Conservation (phyloP, 805 yeast species). For the Sugiyamaella marilandica region DNA sequence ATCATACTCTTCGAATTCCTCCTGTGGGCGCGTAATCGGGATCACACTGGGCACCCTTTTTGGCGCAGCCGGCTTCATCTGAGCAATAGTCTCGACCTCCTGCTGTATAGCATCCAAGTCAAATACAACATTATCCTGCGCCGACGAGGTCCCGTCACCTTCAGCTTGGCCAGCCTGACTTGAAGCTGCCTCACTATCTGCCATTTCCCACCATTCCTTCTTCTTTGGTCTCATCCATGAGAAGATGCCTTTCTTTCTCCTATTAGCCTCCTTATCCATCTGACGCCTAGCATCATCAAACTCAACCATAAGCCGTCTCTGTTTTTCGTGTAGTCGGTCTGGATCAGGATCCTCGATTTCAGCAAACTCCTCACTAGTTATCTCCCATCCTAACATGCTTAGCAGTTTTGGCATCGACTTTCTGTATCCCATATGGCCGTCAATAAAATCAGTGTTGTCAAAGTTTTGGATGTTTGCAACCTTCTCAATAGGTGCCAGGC, state of each 20-base stretch:
- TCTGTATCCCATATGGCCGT: slow-evolving; percentile 98
- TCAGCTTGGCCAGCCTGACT: slow-evolving; percentile 38
- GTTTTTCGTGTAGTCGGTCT: slow-evolving; percentile 69
- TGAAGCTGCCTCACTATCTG: slow-evolving; percentile 33
- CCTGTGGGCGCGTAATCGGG: neutral
- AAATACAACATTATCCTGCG: slow-evolving; percentile 35
- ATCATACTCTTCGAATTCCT: slow-evolving; percentile 13
- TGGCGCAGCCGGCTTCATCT: slow-evolving; percentile 5
- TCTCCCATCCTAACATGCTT: slow-evolving; percentile 67
- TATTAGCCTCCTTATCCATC: slow-evolving; percentile 35
- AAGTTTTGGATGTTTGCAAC: slow-evolving; percentile 64
- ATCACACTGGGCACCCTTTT: neutral
- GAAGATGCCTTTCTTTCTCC: slow-evolving; percentile 36
- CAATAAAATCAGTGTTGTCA: slow-evolving; percentile 81
- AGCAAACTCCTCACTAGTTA: slow-evolving; percentile 82
- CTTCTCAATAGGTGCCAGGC: slow-evolving; percentile 66
- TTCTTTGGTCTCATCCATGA: slow-evolving; percentile 45
- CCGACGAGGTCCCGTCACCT: slow-evolving; percentile 15
- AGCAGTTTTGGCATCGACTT: slow-evolving; percentile 83
- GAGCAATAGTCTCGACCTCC: slow-evolving; percentile 33
- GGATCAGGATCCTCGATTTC: slow-evolving; percentile 97
- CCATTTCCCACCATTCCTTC: slow-evolving; percentile 55
- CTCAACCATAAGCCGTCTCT: slow-evolving; percentile 74
- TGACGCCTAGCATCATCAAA: slow-evolving; percentile 78
- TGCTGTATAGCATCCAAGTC: slow-evolving; percentile 37